These are phyloP conservation scores for Laguncularia racemosa DNA, from an alignment of 345 rosid genomes.

Conservation along the genomic window DNA sequence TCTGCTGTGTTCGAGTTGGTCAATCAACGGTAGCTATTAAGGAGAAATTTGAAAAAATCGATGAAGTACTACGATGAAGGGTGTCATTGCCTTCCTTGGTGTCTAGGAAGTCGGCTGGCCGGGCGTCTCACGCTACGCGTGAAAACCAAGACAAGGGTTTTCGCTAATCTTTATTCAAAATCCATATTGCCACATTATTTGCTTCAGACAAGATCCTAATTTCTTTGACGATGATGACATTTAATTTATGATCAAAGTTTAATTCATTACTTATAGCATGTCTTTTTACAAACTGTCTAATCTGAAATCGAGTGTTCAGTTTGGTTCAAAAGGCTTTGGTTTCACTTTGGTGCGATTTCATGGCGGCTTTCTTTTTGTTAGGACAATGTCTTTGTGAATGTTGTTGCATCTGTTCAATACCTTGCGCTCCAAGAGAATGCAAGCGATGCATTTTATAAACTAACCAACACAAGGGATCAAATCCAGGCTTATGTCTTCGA, in stretches of 20 bases:
- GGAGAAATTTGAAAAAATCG: conserved; percentile 33
- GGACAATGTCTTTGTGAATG: conserved; percentile 45
- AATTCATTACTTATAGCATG: too few relatives aligned
- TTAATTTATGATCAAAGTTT: too few relatives aligned
- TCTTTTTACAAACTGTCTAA: too few relatives aligned
- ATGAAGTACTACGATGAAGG: conserved; percentile 30
- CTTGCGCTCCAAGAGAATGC: conserved; percentile 32
- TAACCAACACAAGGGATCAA: conserved; percentile 30
- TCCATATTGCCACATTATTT: too few relatives aligned
- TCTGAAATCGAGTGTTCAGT: too few relatives aligned
- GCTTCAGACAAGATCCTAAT: neutral
- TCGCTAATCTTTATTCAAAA: too few relatives aligned
- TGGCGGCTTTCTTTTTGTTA: conserved; percentile 6
- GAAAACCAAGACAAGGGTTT: conserved; percentile 38
- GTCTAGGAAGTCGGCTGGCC: conserved; percentile 25
- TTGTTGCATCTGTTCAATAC: conserved; percentile 37
- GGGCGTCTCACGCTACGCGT: conserved; percentile 32
- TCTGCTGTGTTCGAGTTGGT: conserved; percentile 27
- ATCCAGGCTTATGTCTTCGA: conserved; percentile 42
- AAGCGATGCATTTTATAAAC: conserved; percentile 33
- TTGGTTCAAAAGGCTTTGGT: too few relatives aligned
- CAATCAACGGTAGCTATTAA: conserved; percentile 32
- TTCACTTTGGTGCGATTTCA: neutral
- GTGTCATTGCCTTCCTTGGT: conserved; percentile 39
- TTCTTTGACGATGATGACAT: too few relatives aligned